Evolutionary conservation across 2,329 filamentous ascomycete genomes (phyloP), one percentile per base, ranked within the genome.

Genomic region (Mycocentrospora acerina): DNA sequence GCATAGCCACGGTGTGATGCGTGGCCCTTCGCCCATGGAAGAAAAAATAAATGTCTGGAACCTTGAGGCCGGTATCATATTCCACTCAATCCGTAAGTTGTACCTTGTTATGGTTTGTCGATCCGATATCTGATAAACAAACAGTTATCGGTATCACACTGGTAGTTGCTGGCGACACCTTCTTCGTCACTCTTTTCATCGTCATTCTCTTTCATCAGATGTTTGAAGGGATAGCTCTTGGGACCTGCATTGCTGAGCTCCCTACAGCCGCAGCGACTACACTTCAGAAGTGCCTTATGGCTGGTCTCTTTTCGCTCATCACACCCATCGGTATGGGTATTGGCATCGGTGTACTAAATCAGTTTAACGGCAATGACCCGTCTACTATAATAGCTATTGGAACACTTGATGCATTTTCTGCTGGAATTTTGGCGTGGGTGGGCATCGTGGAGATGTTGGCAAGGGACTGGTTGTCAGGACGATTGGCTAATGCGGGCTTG

Each of bases 251-350:
- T 46, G 82, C 84, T 7, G 74, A 76, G 1, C 71, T 88, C 1
- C 75, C 59, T 37, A 61, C 59, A 10, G 69, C 53, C 7, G 49
- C 52, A 4, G 58, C 66, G n/a, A 51, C 58, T 3, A 57, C 57
- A 2, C 34, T 53, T 6, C 72, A 73, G 44, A 85, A 88, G 59
- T 66, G 82, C 3, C 45, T 80, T 10, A 81, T 90, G 69, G 85
- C 78, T 0, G 50, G 65, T 2, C 73, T 76, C 0, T 90, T 89
- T 53, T 78, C 84, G 0, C 69, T 89, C 17, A 81, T 88, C 37
- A 90, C 86, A 0, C 86, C 86, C 0, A 70, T 88, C 19, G 87
- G 86, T 9, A 90, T 90, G 86, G 85, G 82, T 0, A 89, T 91
- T 43, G 86, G 87, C 1, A 82, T 89, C 24, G 85, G 84, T 3